These are phyloP conservation scores for Gigaspora rosea DNA, from an alignment of 192 early-diverging fungal species.

Conservation along the genomic window DNA sequence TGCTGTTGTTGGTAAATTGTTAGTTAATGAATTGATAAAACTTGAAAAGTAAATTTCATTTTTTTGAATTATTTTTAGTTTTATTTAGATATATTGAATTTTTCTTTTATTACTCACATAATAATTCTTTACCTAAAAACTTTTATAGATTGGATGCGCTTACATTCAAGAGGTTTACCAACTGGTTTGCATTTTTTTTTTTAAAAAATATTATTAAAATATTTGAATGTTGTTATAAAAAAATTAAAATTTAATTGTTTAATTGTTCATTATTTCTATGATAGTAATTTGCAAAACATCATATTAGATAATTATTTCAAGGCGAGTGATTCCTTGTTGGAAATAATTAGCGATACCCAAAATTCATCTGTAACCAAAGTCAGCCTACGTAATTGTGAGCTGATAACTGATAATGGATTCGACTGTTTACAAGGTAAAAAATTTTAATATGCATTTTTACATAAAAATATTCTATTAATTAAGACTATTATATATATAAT, in stretches of 20 bases:
- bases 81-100: no score
- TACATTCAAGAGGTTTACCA: not conserved
- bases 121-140: no score
- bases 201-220: not conserved
- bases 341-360: not conserved
- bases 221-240: not conserved
- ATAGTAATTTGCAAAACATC: conserved; percentile 14
- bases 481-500: no score
- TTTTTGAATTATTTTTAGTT: no score
- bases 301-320: conserved; percentile 3
- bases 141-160: not conserved
- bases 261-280: not conserved
- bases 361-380: not conserved
- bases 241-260: not conserved
- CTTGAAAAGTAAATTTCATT: not conserved
- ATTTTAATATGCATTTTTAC: not conserved
- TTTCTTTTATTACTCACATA: no score
- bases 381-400: not conserved
- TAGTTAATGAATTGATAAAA: conserved; percentile 7
- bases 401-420: not conserved
- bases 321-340: not conserved
- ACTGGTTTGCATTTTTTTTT: not conserved
- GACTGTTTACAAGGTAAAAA: not conserved
- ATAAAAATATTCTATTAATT: no score
- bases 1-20: not conserved